phyloP scores from a whole-genome alignment of 495 filamentous ascomycete species.

The Aspergillus sclerotioniger region DNA sequence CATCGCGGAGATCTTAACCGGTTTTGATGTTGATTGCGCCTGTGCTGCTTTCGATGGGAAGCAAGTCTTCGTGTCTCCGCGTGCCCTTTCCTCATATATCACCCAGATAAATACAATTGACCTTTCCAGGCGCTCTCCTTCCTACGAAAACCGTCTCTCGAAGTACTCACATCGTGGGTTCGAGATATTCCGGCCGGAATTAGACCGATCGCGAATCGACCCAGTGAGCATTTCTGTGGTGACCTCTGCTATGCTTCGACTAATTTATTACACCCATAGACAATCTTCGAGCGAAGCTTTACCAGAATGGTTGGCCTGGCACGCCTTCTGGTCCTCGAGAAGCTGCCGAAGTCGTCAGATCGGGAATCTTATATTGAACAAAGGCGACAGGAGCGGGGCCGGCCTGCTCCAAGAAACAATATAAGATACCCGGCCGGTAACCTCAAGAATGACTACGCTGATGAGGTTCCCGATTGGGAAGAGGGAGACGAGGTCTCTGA shows the following conservation, averaged over 20 bases:
- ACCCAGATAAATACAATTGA: constrained; percentile 80
- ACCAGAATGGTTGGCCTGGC: constrained; percentile 72
- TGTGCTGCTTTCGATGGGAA: constrained; percentile 76
- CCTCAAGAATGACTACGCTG: constrained; percentile 67
- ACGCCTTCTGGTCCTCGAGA: constrained; percentile 74
- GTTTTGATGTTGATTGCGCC: constrained; percentile 83
- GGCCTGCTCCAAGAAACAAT: constrained; percentile 41
- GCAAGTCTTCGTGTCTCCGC: constrained; percentile 70
- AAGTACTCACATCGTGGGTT: constrained; percentile 84
- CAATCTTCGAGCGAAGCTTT: constrained; percentile 80
- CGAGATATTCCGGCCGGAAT: constrained; percentile 71
- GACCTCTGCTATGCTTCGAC: not conserved
- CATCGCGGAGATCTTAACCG: constrained; percentile 75
- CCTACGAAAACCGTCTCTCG: constrained; percentile 82
- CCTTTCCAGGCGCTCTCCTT: constrained; percentile 72
- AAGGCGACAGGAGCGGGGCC: constrained; percentile 65
- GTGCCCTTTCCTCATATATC: constrained; percentile 69
- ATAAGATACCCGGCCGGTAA: constrained; percentile 46
- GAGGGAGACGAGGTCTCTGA: constrained; percentile 68
- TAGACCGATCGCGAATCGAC: constrained; percentile 71
- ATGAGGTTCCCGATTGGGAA: constrained; percentile 81
- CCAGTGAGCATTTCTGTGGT: constrained; percentile 39
- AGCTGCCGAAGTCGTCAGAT: constrained; percentile 61
- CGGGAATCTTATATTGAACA: constrained; percentile 65
- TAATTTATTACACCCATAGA: constrained; percentile 29